A percentile compares a stretch with the other conserved stretches of the same genome.
These are phyloP conservation scores for Penicillium brasilianum DNA, from an alignment of 2,329 filamentous ascomycete species.

Conservation along the genomic window DNA sequence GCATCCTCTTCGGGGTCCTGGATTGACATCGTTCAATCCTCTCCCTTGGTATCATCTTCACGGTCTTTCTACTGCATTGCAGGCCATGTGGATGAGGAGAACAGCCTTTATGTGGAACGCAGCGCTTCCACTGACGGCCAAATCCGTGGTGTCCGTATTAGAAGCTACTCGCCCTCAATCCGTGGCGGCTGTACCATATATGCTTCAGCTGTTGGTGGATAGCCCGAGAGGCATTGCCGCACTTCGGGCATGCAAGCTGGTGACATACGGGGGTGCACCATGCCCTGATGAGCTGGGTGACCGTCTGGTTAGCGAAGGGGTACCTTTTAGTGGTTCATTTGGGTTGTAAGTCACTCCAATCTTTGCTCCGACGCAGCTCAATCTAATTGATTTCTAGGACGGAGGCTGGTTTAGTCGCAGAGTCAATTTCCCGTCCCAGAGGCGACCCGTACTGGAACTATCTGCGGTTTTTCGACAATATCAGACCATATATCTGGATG, in stretches of 20 bases:
- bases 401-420: conserved; percentile 51
- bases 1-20: conserved; percentile 43
- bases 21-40: conserved; percentile 50
- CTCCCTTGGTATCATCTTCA: conserved; percentile 54
- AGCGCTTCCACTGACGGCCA: conserved; percentile 46
- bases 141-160: conserved; percentile 43
- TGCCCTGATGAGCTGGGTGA: conserved; percentile 52
- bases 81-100: conserved; percentile 52
- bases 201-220: conserved; percentile 49
- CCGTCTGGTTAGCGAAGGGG: conserved; percentile 42
- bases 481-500: conserved; percentile 46
- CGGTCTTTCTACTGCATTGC: conserved; percentile 48
- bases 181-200: conserved; percentile 50
- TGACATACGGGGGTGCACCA: conserved; percentile 49
- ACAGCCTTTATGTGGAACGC: conserved; percentile 51
- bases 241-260: conserved; percentile 45
- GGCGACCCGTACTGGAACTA: conserved; percentile 52
- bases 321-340: conserved; percentile 48
- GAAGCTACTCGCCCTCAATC: conserved; percentile 46
- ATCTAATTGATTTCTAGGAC: conserved; percentile 37
- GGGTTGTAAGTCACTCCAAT: conserved; percentile 41
- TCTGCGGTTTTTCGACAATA: conserved; percentile 45
- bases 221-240: conserved; percentile 42
- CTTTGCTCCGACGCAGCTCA: neutral
- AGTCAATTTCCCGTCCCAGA: conserved; percentile 47